Percentiles rank a stretch among this genome's conserved stretches.
phyloP scores from a whole-genome alignment of 2,329 filamentous ascomycete species.

The Coniochaeta ligniaria region DNA sequence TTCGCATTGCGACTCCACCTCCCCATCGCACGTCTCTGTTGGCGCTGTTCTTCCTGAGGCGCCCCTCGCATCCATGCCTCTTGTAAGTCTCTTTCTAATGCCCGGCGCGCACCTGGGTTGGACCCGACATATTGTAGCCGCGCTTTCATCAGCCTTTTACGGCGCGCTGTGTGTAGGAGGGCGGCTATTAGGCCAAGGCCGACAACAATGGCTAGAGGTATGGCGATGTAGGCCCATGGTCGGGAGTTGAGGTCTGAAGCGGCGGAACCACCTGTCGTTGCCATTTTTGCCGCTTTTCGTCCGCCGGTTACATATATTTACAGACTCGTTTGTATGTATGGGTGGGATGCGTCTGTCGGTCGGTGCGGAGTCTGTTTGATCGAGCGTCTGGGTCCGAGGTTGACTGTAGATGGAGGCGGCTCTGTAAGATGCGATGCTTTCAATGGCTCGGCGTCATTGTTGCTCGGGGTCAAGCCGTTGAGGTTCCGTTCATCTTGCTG shows the following conservation, averaged over 20 bases:
- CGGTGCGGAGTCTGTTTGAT: neutral
- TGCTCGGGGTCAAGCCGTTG: neutral
- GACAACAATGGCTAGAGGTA: slow-evolving; percentile 38
- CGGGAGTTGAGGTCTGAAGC: slow-evolving; percentile 29
- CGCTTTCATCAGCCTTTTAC: slow-evolving; percentile 14
- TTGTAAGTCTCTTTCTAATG: slow-evolving; percentile 10
- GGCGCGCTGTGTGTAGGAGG: slow-evolving; percentile 36
- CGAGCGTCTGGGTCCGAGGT: neutral
- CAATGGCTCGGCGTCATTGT: neutral
- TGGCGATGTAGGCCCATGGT: slow-evolving; percentile 50
- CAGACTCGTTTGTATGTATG: neutral
- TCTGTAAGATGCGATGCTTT: neutral
- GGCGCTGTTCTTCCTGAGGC: slow-evolving; percentile 7
- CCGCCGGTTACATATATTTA: neutral
- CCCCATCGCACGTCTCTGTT: slow-evolving; percentile 17
- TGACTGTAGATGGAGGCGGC: no score
- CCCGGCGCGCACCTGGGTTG: slow-evolving; percentile 7
- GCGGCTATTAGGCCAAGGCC: slow-evolving; percentile 28
- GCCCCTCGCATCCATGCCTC: slow-evolving; percentile 9
- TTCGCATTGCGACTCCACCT: neutral
- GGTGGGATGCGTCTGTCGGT: neutral
- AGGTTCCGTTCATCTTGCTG: neutral
- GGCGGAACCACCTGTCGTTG: slow-evolving; percentile 5
- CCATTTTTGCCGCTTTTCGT: neutral
- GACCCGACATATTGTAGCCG: neutral